Evolutionary conservation across 257 asterid genomes (phyloP), one percentile per base, ranked within the genome.

Genomic region (Haberlea rhodopensis): DNA sequence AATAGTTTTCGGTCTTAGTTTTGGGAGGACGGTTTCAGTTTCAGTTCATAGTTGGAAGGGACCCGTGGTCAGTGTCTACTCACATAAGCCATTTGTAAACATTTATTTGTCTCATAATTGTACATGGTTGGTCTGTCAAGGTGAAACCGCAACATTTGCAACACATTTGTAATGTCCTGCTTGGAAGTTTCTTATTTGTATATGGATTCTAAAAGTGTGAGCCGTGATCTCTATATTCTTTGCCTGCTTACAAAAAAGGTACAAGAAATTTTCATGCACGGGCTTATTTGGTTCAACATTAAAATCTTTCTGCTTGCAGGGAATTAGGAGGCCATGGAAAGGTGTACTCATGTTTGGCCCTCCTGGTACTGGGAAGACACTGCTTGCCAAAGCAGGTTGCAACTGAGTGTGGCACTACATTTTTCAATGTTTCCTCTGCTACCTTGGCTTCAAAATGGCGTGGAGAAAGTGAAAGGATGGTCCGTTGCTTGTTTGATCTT

Each of bases 341-440:
- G 99, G 99, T 67, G 99, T 94, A 25, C 94, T 94, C 71, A 94
- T 94, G 99, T 94, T 94, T 84, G 99, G 99, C 54, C 99, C 99
- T 56, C 99, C 99, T 56, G 99, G 99, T 75, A 94, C 97, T 23
- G 99, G 99, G 63, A 90, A 94, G 82, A 90, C 99, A 34, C 97
- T 94, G 67, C 88, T 94, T 66, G 99, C 99, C 32, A 94, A 94
- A 85, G 99, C 99, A 40, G 97, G 97, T 94, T 49, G 99, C 99
- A 55, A 94, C 99, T 8, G 99, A 94, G 81, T 94, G 99, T 29
- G 99, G 99, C 65, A 94, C 97, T 3, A 90, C 99, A 9, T 94
- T 94, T 75, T 94, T 94, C 73, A 94, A 94, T 57, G 99, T 94
- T 76, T 94, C 99, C 74, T 94, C 99, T 66, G 97, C 99, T 28